These are phyloP conservation scores for Cardiospermum halicacabum DNA, from an alignment of 345 rosid genomes.

Conservation along the genomic window DNA sequence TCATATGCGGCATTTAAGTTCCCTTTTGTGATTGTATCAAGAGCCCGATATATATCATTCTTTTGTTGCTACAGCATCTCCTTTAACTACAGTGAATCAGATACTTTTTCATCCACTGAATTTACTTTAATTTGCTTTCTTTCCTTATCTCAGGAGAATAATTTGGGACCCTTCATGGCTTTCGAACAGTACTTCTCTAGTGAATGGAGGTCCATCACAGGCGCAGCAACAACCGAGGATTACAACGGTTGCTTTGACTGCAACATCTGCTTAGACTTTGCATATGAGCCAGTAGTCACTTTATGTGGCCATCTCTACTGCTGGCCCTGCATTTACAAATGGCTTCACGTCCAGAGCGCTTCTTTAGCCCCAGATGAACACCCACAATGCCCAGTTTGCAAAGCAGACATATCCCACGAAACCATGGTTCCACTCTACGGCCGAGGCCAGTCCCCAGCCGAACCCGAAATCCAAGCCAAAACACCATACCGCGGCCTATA, in stretches of 20 bases:
- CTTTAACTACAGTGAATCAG: too few species aligned
- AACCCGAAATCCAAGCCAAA: slow-evolving; percentile 28
- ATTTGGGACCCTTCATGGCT: slow-evolving; percentile 30
- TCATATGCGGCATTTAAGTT: too few species aligned
- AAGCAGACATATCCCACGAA: slow-evolving; percentile 66
- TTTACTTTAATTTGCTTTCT: slow-evolving; percentile 6
- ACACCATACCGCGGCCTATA: slow-evolving; percentile 21
- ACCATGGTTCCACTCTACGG: slow-evolving; percentile 93
- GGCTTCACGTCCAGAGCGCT: slow-evolving; percentile 70
- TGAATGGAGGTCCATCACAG: slow-evolving; percentile 39
- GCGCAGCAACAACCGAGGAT: slow-evolving; percentile 26
- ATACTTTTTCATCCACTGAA: too few species aligned
- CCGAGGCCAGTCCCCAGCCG: slow-evolving; percentile 42
- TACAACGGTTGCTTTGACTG: slow-evolving; percentile 74
- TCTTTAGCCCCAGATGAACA: slow-evolving; percentile 52
- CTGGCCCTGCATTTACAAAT: slow-evolving; percentile 96
- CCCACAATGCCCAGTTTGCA: slow-evolving; percentile 93
- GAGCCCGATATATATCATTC: too few species aligned
- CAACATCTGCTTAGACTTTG: slow-evolving; percentile 79
- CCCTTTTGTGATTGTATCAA: too few species aligned
- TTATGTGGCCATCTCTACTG: slow-evolving; percentile 95
- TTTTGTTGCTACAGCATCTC: too few species aligned
- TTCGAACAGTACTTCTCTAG: slow-evolving; percentile 36
- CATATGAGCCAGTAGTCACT: slow-evolving; percentile 84
- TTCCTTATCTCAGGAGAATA: slow-evolving; percentile 6